Base-by-base conservation (phyloP, 164 flowering plant genomes). In the Tinospora cordifolia region DNA sequence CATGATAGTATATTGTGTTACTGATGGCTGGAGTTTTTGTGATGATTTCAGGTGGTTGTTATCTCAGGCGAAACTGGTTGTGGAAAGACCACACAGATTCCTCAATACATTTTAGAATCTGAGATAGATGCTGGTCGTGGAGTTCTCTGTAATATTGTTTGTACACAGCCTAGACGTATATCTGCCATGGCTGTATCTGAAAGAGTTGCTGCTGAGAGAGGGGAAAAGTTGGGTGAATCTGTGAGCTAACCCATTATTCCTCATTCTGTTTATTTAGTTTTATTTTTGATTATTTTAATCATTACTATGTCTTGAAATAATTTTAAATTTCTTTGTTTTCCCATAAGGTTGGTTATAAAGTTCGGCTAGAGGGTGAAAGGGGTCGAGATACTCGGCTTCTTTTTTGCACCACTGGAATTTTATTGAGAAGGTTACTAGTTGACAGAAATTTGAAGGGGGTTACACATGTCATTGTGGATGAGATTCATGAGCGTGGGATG, bases 31-130 rank as follows among this genome's bases (percentile, higher is more conserved):
- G 46, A 63, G 25, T 17, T 44, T 25, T 69, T 72, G 19, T 79
- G 69, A 75, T 77, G 60, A 71, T 75, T 81, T 19, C 84, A 95
- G 99, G 94, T 95, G 57, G 81, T 92, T 69, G 80, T 95, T 47
- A 78, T 95, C 76, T 95, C 99, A 64, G 99, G 99, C 79, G 94
- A 91, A 84, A 95, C 99, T 81, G 99, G 99, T 47, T 95, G 99
- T 84, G 99, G 99, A 67, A 95, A 95, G 83, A 92, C 99, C 34
- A 95, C 98, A 21, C 99, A 92, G 77, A 80, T 95, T 83, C 98
- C 99, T 24, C 99, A 95, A 75, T 95, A 86, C 71, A 90, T 95
- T 66, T 79, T 95, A 72, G 99, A 95, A 81, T 90, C 99, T 63
- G 92, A 91, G 77, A 84, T 90, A 63, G 90, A 85, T 34, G 81